Conservation (phyloP, 169 alveolate genomes). For the Neospora caninum region DNA sequence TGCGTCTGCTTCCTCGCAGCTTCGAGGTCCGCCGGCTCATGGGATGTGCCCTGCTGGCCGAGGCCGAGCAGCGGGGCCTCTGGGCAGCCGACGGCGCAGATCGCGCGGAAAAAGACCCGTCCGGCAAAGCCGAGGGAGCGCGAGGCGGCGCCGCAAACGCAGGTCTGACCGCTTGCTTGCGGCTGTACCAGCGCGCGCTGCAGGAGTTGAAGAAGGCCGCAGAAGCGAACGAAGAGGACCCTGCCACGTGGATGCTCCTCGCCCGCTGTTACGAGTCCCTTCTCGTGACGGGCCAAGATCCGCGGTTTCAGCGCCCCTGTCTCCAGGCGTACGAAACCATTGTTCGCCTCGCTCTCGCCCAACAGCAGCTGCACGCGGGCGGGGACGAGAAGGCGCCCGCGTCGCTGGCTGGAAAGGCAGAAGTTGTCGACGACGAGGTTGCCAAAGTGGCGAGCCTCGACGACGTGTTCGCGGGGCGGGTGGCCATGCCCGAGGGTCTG, state of each 20-base stretch:
- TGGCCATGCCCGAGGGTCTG: neutral
- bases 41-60: slow-evolving; percentile 27
- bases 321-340: neutral
- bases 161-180: neutral
- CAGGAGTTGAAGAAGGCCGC: slow-evolving; percentile 12
- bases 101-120: neutral
- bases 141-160: neutral
- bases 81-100: neutral
- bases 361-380: slow-evolving; percentile 10
- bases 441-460: neutral
- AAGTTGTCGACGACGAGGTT: neutral
- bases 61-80: slow-evolving; percentile 4
- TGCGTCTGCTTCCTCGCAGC: neutral
- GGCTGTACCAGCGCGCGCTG: neutral
- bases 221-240: neutral
- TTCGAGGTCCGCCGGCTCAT: neutral
- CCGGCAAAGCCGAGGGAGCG: neutral
- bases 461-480: neutral
- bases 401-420: neutral
- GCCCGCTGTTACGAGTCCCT: slow-evolving; percentile 31
- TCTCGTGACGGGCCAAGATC: neutral
- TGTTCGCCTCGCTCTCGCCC: neutral
- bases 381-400: neutral
- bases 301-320: slow-evolving; percentile 3
- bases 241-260: neutral